phyloP scores from a whole-genome alignment of 2,329 filamentous ascomycete species.

The Scortechinia acanthostroma region DNA sequence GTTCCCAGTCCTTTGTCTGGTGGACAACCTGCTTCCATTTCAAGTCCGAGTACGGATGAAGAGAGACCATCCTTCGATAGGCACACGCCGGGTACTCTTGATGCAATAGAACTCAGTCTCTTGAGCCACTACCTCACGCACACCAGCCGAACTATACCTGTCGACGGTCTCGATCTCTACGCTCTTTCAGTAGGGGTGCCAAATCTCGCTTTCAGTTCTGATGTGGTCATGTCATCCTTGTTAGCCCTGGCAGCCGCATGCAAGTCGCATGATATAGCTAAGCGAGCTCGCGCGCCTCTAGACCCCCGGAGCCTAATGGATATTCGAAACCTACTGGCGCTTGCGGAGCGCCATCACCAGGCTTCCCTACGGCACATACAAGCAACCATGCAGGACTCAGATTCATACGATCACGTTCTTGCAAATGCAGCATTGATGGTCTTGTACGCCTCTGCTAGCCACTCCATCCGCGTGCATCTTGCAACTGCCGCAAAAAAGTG shows the following conservation, averaged over 20 bases:
- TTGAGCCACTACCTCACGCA: conserved; percentile 31
- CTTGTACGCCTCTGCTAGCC: conserved; percentile 26
- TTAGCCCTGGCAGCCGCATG: conserved; percentile 30
- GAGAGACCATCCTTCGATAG: not conserved
- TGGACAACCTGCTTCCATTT: conserved; percentile 5
- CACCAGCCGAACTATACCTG: conserved; percentile 23
- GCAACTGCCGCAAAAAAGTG: conserved; percentile 10
- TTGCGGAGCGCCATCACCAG: conserved; percentile 26
- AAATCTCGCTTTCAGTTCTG: conserved; percentile 26
- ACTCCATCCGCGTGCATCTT: conserved; percentile 23
- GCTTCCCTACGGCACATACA: conserved; percentile 26
- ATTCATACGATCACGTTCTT: conserved; percentile 22
- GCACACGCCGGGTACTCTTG: conserved; percentile 7
- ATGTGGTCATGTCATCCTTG: conserved; percentile 29
- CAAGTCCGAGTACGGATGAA: conserved; percentile 3
- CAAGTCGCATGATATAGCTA: conserved; percentile 20
- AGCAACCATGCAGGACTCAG: conserved; percentile 15
- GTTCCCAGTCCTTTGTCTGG: not conserved
- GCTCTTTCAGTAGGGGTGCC: conserved; percentile 30
- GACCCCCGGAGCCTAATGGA: conserved; percentile 5
- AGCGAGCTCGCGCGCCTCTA: conserved; percentile 1
- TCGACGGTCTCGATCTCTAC: conserved; percentile 26
- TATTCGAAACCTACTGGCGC: conserved; percentile 7
- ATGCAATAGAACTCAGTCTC: conserved; percentile 21
- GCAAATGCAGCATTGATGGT: conserved; percentile 32